Base-by-base conservation (phyloP, 768 basidiomycete species). In the Suillus cothurnatus region DNA sequence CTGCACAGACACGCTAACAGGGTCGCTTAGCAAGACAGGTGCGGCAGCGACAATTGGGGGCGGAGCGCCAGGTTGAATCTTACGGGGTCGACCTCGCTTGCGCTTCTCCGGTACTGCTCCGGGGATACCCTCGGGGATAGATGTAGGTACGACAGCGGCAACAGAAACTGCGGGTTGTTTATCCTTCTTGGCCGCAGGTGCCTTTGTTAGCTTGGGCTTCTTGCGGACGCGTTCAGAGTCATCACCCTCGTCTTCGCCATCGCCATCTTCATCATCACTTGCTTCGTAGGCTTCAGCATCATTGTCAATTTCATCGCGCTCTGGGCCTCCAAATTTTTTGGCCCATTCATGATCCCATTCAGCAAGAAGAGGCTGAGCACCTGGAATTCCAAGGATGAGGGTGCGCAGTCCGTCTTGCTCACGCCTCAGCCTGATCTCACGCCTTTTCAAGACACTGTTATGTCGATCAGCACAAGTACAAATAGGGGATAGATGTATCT, bases 41-140 rank as follows among this genome's bases (percentile, higher is more conserved):
- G 68, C 70, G 0, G 72, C 72, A 8, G 77, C 67, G 5, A 76
- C 61, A 17, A 75, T 69, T 0, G 76, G 63, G 14, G 81, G 69
- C 49, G 78, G 74, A n/a, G 84, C 76, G 21, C 83, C 80, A 0
- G 85, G 79, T 14, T 84, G 81, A 55, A 88, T 82, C 79, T 94
- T 94, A 70, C 92, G 84, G 19, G 93, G 93, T 36, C 93, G 79
- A 17, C 93, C 93, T 9, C 93, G 85, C 80, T 95, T 95, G 69
- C 92, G 83, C 81, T 93, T 94, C 79, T 92, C 91, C 0, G 87
- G 85, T 0, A 82, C 78, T 19, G 58, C 76, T 21, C 68, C 75
- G 8, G 72, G 64, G 3, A 68, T 77, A 38, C 74, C 73, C 9
- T 73, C 74, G 72, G 79, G 23, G 21, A 52, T 63, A 28, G 65